Base-by-base conservation (phyloP, 2,329 filamentous ascomycete species). In the Dothiorella sarmentorum region DNA sequence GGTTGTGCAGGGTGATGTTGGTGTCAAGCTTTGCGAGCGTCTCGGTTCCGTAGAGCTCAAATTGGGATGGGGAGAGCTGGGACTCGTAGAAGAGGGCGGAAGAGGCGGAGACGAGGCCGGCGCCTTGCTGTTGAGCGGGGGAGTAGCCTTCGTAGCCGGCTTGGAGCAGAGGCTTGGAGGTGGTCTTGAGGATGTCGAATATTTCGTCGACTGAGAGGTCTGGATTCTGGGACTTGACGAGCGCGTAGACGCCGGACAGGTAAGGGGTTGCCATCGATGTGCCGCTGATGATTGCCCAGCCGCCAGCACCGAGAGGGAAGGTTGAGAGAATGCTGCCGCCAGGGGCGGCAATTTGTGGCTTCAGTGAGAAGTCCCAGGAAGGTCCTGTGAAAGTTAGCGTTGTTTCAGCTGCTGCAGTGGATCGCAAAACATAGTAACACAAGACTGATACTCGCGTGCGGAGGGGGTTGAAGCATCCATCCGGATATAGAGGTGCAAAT, bases 321-420 rank as follows among this genome's bases (percentile, higher is more conserved):
- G 83, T 85, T 9, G 82, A 84, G 26, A 86, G 69, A 42, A 86
- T 85, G 53, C 76, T 76, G 43, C 82, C 82, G 31, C 84, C 83
- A 2, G 82, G 80, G 1, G 81, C 74, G n/a, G 77, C 79, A 40
- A 84, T 69, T 63, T 84, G 77, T 0, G 83, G 82, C 68, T 83
- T 84, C 53, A 81, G 68, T 47, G 80, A 77, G 63, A 83, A 73
- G 65, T 86, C 82, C 67, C 78, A 85, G 3, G 79, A 84, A 3
- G 84, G 84, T 5, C 84, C 84, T 84, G 22, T 1, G 2, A 17
- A 4, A 9, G n/a, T 52, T 7, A 26, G 10, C 7, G 7, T 24
- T n/a, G 6, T 11, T 13, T 10, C 10, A n/a, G n/a, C n/a, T n/a
- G n/a, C n/a, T n/a, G n/a, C n/a, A n/a, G n/a, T n/a, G n/a, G n/a